Evolutionary conservation across 2,329 filamentous ascomycete genomes (phyloP).

Genomic region (Teratosphaeria nubilosa): DNA sequence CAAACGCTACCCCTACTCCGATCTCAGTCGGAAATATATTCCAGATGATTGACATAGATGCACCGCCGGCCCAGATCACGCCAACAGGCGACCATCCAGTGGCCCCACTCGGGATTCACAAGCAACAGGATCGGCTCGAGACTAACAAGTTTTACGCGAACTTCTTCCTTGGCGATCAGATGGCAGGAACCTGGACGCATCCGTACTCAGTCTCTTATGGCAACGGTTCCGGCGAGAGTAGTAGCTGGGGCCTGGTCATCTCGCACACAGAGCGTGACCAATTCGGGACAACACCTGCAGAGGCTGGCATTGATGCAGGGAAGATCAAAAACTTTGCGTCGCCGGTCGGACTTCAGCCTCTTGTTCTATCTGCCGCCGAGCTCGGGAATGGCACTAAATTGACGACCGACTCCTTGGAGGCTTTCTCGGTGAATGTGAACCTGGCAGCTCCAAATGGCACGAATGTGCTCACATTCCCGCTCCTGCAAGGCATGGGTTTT

Average conservation of each 20-base stretch:
- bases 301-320: constrained; percentile 39
- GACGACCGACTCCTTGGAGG: constrained; percentile 42
- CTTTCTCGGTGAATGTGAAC: constrained; percentile 57
- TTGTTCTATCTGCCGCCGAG: constrained; percentile 70
- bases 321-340: constrained; percentile 62
- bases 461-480: constrained; percentile 58
- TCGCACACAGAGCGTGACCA: constrained; percentile 62
- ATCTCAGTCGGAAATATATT: constrained; percentile 29
- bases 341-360: constrained; percentile 69
- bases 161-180: constrained; percentile 66
- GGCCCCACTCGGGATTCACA: constrained; percentile 28
- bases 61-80: constrained; percentile 32
- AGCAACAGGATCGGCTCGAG: constrained; percentile 40
- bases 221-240: constrained; percentile 37
- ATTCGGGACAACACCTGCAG: constrained; percentile 31
- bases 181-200: constrained; percentile 59
- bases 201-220: constrained; percentile 42
- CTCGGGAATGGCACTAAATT: constrained; percentile 51
- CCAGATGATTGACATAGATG: constrained; percentile 29
- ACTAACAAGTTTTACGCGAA: constrained; percentile 69
- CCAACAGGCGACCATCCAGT: constrained; percentile 32
- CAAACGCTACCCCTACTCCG: constrained; percentile 13
- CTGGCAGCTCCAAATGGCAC: constrained; percentile 43
- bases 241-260: constrained; percentile 68
- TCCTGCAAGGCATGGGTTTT: constrained; percentile 85